Evolutionary conservation across 345 rosid genomes (phyloP), one percentile per base, ranked within the genome.

Genomic region (Eucalyptus virginea): DNA sequence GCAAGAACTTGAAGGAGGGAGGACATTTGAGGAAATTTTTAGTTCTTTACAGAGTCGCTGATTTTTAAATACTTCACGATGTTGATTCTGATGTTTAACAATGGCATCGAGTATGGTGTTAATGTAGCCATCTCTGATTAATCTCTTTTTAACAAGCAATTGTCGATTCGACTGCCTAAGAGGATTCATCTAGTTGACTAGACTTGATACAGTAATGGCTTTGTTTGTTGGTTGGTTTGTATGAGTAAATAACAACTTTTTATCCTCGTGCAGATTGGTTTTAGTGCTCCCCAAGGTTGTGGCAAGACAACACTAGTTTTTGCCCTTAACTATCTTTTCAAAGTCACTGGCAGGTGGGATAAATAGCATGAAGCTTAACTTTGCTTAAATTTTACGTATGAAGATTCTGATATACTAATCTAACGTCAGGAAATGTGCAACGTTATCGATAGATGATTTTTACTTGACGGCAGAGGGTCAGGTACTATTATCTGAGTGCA

Each of bases 281-380:
- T 98, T 87, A 97, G 99, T 86, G 99, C 99, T 10, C 99, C 99
- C 42, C 99, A 98, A 91, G 99, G 99, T 92, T 97, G 99, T 93
- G 99, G 99, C 90, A 98, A 98, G 95, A 97, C 98, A 81, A 98
- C 99, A 23, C 99, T 97, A 87, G 99, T 96, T 89, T 96, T 96
- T 93, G 99, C 99, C 58, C 99, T 98, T 89, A 94, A 95, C 91
- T 95, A 95, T 91, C 99, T 98, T 88, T 98, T 98, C 93, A 88
- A 89, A 87, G 89, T 91, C 51, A 96, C 97, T 37, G 95, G 95
- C 94, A 96, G 97, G 99, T 98, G 92, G 85, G 88, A 87, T 49
- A 17, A 50, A 58, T 88, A 48, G 47, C 85, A 21, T 11, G 47
- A 77, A 77, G 85, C 85, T 77, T 23, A 77, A 77, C 7, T 77